Evolutionary conservation across 176 grass and related monocot species (phyloP).

Genomic region (Poa annua): DNA sequence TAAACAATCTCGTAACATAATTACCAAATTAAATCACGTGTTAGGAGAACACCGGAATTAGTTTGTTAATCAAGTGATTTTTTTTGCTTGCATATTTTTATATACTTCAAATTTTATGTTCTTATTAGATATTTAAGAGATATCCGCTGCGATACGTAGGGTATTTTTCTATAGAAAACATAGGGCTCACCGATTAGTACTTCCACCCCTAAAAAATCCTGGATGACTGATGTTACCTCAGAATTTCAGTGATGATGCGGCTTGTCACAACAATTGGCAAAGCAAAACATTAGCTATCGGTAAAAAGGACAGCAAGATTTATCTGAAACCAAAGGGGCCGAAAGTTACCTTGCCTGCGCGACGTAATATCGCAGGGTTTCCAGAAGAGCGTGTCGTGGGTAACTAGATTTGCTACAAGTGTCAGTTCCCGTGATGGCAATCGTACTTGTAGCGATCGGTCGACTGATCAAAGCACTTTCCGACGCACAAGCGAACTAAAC

Average conservation of each 20-base stretch:
- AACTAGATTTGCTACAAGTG: conserved; percentile 21
- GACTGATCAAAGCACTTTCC: conserved; percentile 28
- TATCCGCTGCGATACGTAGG: too few species aligned
- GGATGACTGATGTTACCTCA: too few species aligned
- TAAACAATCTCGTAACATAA: too few species aligned
- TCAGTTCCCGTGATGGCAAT: neutral
- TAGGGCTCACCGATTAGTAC: too few species aligned
- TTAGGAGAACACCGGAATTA: too few species aligned
- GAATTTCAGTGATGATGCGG: neutral
- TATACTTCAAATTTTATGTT: too few species aligned
- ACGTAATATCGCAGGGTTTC: neutral
- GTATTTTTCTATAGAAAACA: too few species aligned
- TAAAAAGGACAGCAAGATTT: neutral
- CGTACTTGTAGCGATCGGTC: neutral
- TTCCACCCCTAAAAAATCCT: too few species aligned
- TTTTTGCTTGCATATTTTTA: too few species aligned
- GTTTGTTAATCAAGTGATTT: too few species aligned
- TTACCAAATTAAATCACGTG: too few species aligned
- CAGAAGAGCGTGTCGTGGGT: conserved; percentile 28
- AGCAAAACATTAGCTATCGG: neutral
- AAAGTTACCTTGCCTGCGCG: neutral
- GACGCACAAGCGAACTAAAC: conserved; percentile 53
- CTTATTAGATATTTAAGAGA: too few species aligned
- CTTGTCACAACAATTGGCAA: neutral
- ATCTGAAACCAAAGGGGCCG: neutral